Base-by-base conservation (phyloP, 176 grass and related monocot genomes). In the Metroxylon sagu region DNA sequence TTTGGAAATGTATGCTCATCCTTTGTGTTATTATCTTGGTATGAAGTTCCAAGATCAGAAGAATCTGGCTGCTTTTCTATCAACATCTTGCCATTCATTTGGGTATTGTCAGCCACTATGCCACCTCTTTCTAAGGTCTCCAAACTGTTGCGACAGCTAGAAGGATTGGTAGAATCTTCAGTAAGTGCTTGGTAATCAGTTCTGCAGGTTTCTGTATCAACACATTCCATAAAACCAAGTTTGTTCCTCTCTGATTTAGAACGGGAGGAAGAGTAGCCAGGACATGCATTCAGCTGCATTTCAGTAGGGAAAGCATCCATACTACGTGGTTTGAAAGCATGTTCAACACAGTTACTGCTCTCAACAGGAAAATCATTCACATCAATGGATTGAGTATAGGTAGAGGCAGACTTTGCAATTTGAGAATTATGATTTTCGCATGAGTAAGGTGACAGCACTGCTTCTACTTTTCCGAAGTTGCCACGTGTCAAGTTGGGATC, bases 21-120 rank as follows among this genome's bases (percentile, higher is more conserved):
- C 74, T 51, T 81, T 68, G 39, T 35, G 64, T 21, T 2, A 49
- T 59, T 63, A 8, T 77, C 69, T 56, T 76, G 64, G 59, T 79
- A 57, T 82, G 71, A 85, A 75, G 77, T 57, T 12, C 74, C 70
- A 67, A 75, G 27, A n/a, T 75, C 66, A 17, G 70, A 71, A 28
- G 60, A 53, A 72, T n/a, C 74, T 74, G 49, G 35, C 17, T 18
- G 25, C 52, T 57, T 62, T 50, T 70, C 23, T 67, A 60, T 55
- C 51, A 62, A 29, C 16, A 73, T 56, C n/a, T 19, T 61, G 15
- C 61, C 50, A 54, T 66, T 59, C 67, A 50, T 60, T 29, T 62
- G 57, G 63, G 54, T 52, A 53, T 71, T 65, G 55, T 69, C 50
- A 21, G 18, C 23, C 53, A 59, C 54, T 67, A 31, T 58, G 57